Evolutionary conservation across 2,329 filamentous ascomycete genomes (phyloP).

Genomic region (Fusarium lyarnte): DNA sequence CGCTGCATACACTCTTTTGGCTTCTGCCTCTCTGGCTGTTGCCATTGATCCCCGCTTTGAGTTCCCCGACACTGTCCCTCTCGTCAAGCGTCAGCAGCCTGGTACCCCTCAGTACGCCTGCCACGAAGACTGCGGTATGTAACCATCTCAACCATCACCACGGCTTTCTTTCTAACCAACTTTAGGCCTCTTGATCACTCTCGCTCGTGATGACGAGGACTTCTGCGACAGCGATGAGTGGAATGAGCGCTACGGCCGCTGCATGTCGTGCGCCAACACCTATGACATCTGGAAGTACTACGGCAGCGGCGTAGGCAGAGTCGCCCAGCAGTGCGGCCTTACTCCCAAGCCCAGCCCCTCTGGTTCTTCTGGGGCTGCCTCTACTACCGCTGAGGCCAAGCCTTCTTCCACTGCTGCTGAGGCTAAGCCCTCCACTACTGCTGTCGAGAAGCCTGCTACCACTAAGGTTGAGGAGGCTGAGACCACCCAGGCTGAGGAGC

Average conservation of each 20-base stretch:
- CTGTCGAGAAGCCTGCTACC: neutral
- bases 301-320: conserved; percentile 47
- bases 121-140: conserved; percentile 58
- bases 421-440: neutral
- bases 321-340: conserved; percentile 45
- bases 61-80: conserved; percentile 32
- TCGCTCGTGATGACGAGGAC: conserved; percentile 43
- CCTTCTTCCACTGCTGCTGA: neutral
- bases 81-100: conserved; percentile 55
- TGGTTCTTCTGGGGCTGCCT: conserved; percentile 4
- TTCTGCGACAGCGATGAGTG: conserved; percentile 53
- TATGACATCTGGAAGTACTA: conserved; percentile 58
- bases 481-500: neutral
- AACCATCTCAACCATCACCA: conserved; percentile 5
- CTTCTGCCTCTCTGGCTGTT: conserved; percentile 20
- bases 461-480: neutral
- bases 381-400: neutral
- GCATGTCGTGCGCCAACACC: conserved; percentile 55
- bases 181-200: conserved; percentile 44
- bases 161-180: neutral
- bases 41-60: conserved; percentile 47
- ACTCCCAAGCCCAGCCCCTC: conserved; percentile 30
- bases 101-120: conserved; percentile 57
- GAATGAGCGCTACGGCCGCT: conserved; percentile 52
- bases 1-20: conserved; percentile 32